These are phyloP conservation scores for Colletotrichum endophyticum DNA, from an alignment of 2,329 filamentous ascomycete species.

Conservation along the genomic window DNA sequence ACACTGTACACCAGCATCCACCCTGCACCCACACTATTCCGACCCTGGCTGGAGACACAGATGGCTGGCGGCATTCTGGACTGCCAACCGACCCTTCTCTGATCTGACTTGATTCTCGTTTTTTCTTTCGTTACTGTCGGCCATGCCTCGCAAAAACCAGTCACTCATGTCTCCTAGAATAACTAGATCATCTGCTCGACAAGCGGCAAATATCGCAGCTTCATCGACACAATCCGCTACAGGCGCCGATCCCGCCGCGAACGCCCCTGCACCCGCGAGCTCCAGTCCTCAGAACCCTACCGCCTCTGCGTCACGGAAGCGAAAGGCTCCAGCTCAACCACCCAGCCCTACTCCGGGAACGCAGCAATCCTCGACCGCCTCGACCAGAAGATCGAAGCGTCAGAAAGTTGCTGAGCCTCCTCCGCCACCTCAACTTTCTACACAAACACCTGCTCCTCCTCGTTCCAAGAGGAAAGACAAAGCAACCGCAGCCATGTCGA, in stretches of 20 bases:
- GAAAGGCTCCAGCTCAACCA: conserved; percentile 70
- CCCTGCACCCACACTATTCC: not conserved
- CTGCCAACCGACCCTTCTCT: not conserved
- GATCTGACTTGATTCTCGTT: conserved; percentile 13
- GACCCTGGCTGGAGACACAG: conserved; percentile 3
- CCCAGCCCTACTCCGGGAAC: conserved; percentile 41
- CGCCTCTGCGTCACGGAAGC: conserved; percentile 68
- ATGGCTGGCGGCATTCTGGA: conserved; percentile 4
- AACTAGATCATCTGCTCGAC: conserved; percentile 92
- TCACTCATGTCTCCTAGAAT: conserved; percentile 95
- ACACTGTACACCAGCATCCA: conserved; percentile 19
- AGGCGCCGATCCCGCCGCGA: conserved; percentile 42
- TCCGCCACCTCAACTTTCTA: conserved; percentile 32
- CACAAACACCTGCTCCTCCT: conserved; percentile 27
- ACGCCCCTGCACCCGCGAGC: conserved; percentile 43
- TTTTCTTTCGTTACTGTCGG: conserved; percentile 1
- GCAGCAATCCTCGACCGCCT: conserved; percentile 26
- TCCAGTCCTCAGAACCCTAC: conserved; percentile 46
- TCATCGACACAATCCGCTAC: conserved; percentile 46
- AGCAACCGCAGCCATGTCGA: conserved; percentile 71
- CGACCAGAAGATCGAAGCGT: conserved; percentile 71
- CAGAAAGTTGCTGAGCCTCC: conserved; percentile 65
- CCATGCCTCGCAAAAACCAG: conserved; percentile 27
- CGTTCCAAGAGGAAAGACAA: conserved; percentile 66
- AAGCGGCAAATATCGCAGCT: conserved; percentile 72